Evolutionary conservation across 441 rosid species (phyloP).

Genomic region (Brassica hybrid): DNA sequence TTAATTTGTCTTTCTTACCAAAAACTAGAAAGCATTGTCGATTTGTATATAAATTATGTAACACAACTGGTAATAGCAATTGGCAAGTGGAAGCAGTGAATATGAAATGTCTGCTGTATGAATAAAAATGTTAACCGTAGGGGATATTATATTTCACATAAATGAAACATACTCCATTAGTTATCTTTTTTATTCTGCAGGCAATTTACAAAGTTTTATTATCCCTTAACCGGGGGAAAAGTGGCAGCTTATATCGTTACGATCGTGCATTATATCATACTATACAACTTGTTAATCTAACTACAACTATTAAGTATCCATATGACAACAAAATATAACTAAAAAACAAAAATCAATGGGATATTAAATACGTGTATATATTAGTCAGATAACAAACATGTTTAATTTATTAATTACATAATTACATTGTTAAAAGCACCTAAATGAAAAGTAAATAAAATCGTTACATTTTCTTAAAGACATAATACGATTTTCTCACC

Average conservation of each 20-base stretch:
- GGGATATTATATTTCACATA: no score
- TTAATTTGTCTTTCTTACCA: no score
- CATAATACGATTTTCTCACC: background rate
- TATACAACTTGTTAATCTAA: background rate
- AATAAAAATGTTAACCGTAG: no score
- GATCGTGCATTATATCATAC: constrained; percentile 12
- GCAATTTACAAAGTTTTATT: constrained; percentile 7
- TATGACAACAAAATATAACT: background rate
- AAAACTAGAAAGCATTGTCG: no score
- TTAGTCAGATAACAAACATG: constrained; percentile 14
- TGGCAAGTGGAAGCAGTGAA: no score
- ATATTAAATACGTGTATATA: constrained; percentile 18
- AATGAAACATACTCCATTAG: no score
- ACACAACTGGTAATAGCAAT: no score
- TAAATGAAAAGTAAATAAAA: background rate
- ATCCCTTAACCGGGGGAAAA: background rate
- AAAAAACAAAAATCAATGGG: constrained; percentile 3
- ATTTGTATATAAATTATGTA: no score
- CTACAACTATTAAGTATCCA: background rate
- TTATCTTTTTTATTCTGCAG: no score
- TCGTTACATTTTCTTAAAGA: background rate
- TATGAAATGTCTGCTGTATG: no score
- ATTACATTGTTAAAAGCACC: background rate
- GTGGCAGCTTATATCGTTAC: background rate
- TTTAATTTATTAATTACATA: background rate